These are phyloP conservation scores for Cerioporus squamosus DNA, from an alignment of 1,284 basidiomycete species.

Conservation along the genomic window DNA sequence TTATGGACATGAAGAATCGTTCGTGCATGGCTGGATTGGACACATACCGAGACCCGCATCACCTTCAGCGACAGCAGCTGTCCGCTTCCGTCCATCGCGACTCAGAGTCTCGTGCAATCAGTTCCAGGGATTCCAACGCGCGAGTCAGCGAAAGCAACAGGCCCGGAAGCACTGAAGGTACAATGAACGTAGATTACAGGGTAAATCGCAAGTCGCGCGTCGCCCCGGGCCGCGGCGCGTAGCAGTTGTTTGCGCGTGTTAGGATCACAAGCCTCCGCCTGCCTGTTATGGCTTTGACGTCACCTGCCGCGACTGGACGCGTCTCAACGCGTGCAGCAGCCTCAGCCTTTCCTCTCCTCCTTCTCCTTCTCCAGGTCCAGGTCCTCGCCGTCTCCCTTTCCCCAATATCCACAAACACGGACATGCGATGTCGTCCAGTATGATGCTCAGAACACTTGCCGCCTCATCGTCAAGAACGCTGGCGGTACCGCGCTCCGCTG, in stretches of 20 bases:
- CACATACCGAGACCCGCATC: conserved; percentile 79
- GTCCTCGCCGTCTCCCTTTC: neutral
- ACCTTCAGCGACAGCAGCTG: conserved; percentile 78
- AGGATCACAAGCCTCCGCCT: conserved; percentile 30
- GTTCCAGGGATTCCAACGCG: too few relatives aligned
- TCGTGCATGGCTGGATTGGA: conserved; percentile 9
- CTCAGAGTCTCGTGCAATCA: neutral
- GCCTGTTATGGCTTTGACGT: conserved; percentile 22
- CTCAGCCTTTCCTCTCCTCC: neutral
- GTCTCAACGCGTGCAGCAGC: neutral
- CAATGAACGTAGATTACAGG: too few relatives aligned
- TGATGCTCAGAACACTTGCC: conserved; percentile 7
- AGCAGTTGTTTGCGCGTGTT: conserved; percentile 31
- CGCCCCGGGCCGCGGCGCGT: neutral
- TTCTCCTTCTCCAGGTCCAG: neutral
- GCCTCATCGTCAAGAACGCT: conserved; percentile 6
- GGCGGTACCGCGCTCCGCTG: neutral
- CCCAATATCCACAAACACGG: neutral
- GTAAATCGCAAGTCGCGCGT: too few relatives aligned
- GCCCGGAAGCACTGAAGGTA: too few relatives aligned
- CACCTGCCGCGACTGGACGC: conserved; percentile 13
- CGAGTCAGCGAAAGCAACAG: too few relatives aligned
- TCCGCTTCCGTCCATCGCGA: conserved; percentile 53
- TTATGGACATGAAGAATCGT: conserved; percentile 3
- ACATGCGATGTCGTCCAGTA: conserved; percentile 4